Evolutionary conservation across 208 protist genomes (phyloP).

Genomic region (Blechomonas ayalai): DNA sequence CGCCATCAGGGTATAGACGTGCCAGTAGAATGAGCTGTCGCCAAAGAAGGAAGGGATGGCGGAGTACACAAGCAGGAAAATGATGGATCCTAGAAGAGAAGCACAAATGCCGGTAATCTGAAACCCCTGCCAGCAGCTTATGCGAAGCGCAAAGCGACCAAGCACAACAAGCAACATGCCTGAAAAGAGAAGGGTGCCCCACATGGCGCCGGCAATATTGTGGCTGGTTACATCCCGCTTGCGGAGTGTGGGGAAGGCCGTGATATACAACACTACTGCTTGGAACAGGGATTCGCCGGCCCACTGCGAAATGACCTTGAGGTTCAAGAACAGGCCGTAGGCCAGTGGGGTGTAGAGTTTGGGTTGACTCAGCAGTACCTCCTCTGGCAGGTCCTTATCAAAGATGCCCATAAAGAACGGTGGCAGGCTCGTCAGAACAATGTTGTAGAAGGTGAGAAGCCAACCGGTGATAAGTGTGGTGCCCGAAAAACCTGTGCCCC

Average conservation of each 20-base stretch:
- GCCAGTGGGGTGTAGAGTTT: conserved; percentile 68
- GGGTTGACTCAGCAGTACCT: conserved; percentile 44
- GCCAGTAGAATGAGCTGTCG: conserved; percentile 57
- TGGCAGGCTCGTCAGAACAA: conserved; percentile 80
- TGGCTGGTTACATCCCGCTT: conserved; percentile 9
- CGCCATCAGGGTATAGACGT: conserved; percentile 48
- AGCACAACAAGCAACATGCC: conserved; percentile 67
- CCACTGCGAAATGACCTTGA: conserved; percentile 38
- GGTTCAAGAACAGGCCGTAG: conserved; percentile 73
- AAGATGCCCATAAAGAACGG: conserved; percentile 90
- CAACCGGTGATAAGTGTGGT: conserved; percentile 85
- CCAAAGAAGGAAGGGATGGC: conserved; percentile 41
- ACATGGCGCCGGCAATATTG: conserved; percentile 38
- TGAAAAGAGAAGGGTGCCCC: conserved; percentile 61
- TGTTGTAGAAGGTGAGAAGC: conserved; percentile 86
- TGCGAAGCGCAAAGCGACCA: conserved; percentile 42
- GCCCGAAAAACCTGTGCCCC: conserved; percentile 87
- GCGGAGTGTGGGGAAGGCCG: conserved; percentile 39
- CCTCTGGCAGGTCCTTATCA: conserved; percentile 88
- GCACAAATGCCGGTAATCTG: conserved; percentile 46
- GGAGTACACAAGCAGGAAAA: conserved; percentile 55
- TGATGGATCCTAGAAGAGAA: conserved; percentile 37
- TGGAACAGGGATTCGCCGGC: conserved; percentile 45
- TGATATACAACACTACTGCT: conserved; percentile 57
- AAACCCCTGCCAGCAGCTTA: conserved; percentile 77